These are phyloP conservation scores for Sanghuangporus baumii DNA, from an alignment of 1,284 basidiomycete species.

Conservation along the genomic window DNA sequence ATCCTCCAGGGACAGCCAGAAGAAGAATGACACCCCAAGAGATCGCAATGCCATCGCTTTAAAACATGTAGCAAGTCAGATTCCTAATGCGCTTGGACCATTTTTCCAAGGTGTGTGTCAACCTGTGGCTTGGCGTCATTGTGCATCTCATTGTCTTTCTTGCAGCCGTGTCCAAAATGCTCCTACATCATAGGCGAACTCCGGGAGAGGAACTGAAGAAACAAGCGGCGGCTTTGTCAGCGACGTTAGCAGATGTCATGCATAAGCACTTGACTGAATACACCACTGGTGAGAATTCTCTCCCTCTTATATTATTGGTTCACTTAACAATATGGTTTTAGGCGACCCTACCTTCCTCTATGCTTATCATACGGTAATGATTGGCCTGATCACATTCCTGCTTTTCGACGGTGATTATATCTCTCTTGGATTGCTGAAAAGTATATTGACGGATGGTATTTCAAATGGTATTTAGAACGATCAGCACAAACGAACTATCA, in stretches of 20 bases:
- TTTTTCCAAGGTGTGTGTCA: conserved; percentile 78
- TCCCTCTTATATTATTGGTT: not conserved
- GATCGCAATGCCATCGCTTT: conserved; percentile 73
- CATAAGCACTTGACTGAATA: conserved; percentile 64
- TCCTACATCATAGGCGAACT: conserved; percentile 79
- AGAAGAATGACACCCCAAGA: conserved; percentile 40
- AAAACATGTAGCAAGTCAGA: conserved; percentile 75
- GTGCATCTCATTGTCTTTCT: conserved; percentile 1
- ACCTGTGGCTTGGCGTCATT: not conserved
- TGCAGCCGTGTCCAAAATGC: conserved; percentile 61
- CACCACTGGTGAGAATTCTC: conserved; percentile 40
- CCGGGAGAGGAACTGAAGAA: conserved; percentile 75
- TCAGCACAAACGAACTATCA: conserved; percentile 71
- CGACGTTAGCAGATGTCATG: conserved; percentile 68
- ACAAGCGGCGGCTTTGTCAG: conserved; percentile 68
- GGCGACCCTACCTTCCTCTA: conserved; percentile 50
- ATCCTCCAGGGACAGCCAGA: conserved; percentile 21
- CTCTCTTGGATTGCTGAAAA: not conserved
- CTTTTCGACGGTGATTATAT: conserved; percentile 74
- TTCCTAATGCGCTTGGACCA: conserved; percentile 74
- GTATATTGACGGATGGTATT: not conserved
- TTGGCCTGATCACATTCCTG: conserved; percentile 68
- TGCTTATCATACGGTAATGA: conserved; percentile 73
- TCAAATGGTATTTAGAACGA: conserved; percentile 48
- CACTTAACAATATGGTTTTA: conserved; percentile 23